Base-by-base conservation (phyloP, 768 basidiomycete species). In the Auricularia auricula-judae region DNA sequence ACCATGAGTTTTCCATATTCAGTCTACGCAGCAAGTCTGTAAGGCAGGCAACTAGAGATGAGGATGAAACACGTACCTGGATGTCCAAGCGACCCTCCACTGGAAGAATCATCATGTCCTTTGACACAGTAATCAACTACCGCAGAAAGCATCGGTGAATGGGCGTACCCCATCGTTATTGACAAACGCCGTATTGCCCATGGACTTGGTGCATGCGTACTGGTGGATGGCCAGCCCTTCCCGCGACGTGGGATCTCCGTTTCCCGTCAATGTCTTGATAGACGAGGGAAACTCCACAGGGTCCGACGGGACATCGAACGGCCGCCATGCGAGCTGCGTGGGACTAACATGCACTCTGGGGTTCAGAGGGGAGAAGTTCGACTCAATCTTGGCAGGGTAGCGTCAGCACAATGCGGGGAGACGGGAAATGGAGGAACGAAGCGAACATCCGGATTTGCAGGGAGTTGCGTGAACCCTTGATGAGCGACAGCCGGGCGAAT, bases 401-500 rank as follows among this genome's bases (percentile, higher is more conserved):
- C 34, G n/a, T 35, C 47, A 35, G 39, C 16, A 35, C 33, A 36
- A 33, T 12, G 60, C 14, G 23, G 8, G 21, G 16, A 8, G 18
- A 29, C 23, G 35, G 23, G 18, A 56, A 35, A 62, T n/a, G 21
- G 16, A 51, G 54, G 14, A 42, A 53, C 11, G 7, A 58, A 66
- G 76, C 81, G 36, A 69, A 85, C 84, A 70, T 86, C 82, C 8
- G 80, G 81, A 70, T 86, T 87, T 54, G 81, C 79, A 1, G 80
- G 80, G 5, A 86, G 73, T 36, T 74, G 73, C 12, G 73, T 80
- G 70, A 87, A 86, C 2, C 85, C 85, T 67, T 84, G 76, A 71
- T 87, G 86, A 0, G 85, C 84, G 23, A 87, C 86, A 5, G 85
- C 86, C 3, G 85, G 86, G 35, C 85, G 80, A 65, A 87, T 86